Evolutionary conservation across 2,329 filamentous ascomycete genomes (phyloP), one percentile per base, ranked within the genome.

Genomic region (Penicillium sp.): DNA sequence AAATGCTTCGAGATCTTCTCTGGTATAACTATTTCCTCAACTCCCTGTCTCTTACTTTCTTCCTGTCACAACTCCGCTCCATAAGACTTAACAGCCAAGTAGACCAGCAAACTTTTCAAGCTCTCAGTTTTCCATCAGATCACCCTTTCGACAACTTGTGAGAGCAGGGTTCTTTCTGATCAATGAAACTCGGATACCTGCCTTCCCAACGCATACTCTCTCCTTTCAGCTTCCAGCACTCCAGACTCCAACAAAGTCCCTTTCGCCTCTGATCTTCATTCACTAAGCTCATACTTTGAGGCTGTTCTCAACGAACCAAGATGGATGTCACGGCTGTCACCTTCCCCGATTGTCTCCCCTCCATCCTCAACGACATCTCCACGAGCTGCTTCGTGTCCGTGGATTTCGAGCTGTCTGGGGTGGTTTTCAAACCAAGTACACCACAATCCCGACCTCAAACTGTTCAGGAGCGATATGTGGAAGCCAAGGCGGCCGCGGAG

Each of bases 371-470:
- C 58, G 77, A 83, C 56, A 81, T 89, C 56, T 80, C 83, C 27
- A 77, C 82, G 55, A 82, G 85, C 35, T 79, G 81, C 59, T 89
- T 88, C 64, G 82, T 89, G 13, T 78, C 86, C 3, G 78, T 89
- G 57, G 87, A 89, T 67, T 77, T 89, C 13, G 87, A 89, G 71
- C 81, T 89, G 46, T 88, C 86, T 15, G 87, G 87, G 2, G 86
- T 89, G 23, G 77, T 80, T 3, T 71, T 71, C 13, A 79, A 78
- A 25, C 73, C 75, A 45, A 65, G 67, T 15, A 69, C 67, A 56
- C 63, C 67, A 13, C 71, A 75, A 31, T 66, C 69, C 38, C 76
- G 77, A 37, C 79, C 78, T 57, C 79, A 80, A 33, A 81, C 80
- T 3, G 73, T 89, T 2, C 82, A 89, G 64, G 75, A 86, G 43